Conservation (phyloP, 2,329 filamentous ascomycete species). For the Diaporthe vexans region DNA sequence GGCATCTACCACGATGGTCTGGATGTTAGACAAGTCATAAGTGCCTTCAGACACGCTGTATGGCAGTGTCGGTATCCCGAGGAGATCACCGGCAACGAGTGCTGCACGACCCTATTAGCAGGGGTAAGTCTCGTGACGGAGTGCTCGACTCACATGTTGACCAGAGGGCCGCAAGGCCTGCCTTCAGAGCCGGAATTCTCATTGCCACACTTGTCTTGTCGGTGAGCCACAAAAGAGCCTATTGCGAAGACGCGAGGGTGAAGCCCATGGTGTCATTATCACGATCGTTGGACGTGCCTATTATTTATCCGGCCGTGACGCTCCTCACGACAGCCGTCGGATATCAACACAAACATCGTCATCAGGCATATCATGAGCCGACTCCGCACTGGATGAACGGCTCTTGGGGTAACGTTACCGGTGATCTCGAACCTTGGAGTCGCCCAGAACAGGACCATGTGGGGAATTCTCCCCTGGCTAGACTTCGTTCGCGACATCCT, state of each 20-base stretch:
- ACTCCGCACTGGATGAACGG: slow-evolving; percentile 32
- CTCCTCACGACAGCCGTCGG: not conserved
- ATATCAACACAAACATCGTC: slow-evolving; percentile 18
- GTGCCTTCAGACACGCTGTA: slow-evolving; percentile 19
- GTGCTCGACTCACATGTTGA: slow-evolving; percentile 28
- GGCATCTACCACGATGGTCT: slow-evolving; percentile 60
- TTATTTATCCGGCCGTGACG: slow-evolving; percentile 33
- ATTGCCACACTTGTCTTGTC: slow-evolving; percentile 29
- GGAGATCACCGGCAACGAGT: slow-evolving; percentile 31
- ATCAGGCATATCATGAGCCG: slow-evolving; percentile 24
- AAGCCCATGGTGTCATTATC: not conserved
- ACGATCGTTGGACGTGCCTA: not conserved
- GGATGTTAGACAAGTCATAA: slow-evolving; percentile 26
- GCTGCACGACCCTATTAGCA: slow-evolving; percentile 18
- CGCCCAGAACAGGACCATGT: not conserved
- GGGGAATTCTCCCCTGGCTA: slow-evolving; percentile 14
- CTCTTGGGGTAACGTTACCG: slow-evolving; percentile 40
- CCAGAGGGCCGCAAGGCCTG: slow-evolving; percentile 30
- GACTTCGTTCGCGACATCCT: not conserved
- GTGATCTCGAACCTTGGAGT: slow-evolving; percentile 33
- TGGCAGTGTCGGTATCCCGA: slow-evolving; percentile 39
- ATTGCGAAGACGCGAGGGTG: not conserved
- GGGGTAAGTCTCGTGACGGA: not conserved
- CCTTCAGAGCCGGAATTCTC: slow-evolving; percentile 17
- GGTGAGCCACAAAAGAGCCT: slow-evolving; percentile 15